Conservation (phyloP, 176 grass and related monocot genomes). For the Guadua angustifolia region DNA sequence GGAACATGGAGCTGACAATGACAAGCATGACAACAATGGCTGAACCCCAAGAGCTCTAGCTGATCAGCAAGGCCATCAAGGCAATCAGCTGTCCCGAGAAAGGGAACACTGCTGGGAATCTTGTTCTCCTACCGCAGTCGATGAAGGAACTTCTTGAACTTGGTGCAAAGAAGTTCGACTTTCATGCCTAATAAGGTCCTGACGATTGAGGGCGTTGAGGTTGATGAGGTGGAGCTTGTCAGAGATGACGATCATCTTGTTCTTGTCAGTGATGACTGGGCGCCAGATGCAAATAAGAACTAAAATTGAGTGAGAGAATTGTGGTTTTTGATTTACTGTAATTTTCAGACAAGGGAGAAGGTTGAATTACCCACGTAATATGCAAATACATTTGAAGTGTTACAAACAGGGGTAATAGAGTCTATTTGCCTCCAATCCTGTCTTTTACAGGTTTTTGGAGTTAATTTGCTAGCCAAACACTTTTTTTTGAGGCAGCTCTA, state of each 20-base stretch:
- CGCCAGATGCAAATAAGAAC: constrained; percentile 39
- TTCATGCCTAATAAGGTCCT: constrained; percentile 59
- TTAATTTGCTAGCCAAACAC: no score
- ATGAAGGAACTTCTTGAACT: constrained; percentile 71
- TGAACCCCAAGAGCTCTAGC: constrained; percentile 72
- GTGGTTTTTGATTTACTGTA: neutral
- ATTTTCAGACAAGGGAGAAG: constrained; percentile 5
- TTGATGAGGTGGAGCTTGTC: constrained; percentile 77
- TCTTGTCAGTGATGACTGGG: constrained; percentile 57
- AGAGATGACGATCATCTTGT: constrained; percentile 82
- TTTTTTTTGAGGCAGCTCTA: no score
- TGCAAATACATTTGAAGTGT: no score
- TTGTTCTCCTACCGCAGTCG: constrained; percentile 69
- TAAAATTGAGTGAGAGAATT: neutral
- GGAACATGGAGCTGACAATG: constrained; percentile 60
- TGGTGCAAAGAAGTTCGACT: constrained; percentile 64
- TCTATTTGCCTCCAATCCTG: no score
- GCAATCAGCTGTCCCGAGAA: constrained; percentile 76
- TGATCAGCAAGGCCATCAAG: constrained; percentile 79
- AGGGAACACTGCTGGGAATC: constrained; percentile 52
- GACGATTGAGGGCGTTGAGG: constrained; percentile 68
- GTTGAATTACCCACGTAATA: neutral
- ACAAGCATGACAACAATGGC: constrained; percentile 54
- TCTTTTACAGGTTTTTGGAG: no score
- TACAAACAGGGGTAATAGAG: no score